These are phyloP conservation scores for Rhodamnia rubescens DNA, from an alignment of 345 rosid genomes.

Conservation along the genomic window DNA sequence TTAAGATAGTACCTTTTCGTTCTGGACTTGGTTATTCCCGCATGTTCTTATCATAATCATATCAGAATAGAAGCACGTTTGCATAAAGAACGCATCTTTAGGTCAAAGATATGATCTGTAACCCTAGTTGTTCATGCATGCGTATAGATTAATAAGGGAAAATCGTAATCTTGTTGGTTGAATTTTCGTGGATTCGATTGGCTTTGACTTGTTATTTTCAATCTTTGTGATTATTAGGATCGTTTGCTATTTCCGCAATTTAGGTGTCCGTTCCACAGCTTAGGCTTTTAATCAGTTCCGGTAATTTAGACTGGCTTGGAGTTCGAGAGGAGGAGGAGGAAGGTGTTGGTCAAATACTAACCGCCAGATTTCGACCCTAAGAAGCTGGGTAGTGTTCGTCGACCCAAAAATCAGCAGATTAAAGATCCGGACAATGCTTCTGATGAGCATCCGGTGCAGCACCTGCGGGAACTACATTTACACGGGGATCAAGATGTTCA, in stretches of 20 bases:
- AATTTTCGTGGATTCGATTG: not conserved
- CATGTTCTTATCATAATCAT: not conserved
- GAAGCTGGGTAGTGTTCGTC: slow-evolving; percentile 53
- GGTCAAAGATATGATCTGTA: not conserved
- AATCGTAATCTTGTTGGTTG: not conserved
- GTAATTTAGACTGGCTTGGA: too few species aligned
- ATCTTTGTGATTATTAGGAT: not conserved
- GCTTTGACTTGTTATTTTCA: not conserved
- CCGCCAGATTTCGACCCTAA: slow-evolving; percentile 88
- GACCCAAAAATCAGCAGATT: slow-evolving; percentile 64
- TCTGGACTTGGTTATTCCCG: not conserved
- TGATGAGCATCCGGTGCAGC: slow-evolving; percentile 87
- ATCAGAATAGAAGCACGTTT: not conserved
- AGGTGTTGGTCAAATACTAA: slow-evolving; percentile 73
- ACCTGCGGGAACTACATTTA: slow-evolving; percentile 83
- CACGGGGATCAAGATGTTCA: slow-evolving; percentile 73
- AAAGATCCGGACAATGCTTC: slow-evolving; percentile 78
- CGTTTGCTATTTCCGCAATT: not conserved
- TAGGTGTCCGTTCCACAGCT: not conserved
- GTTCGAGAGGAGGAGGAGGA: too few species aligned
- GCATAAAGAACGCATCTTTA: not conserved
- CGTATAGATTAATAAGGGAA: not conserved
- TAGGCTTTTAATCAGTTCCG: not conserved
- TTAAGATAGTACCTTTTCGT: not conserved
- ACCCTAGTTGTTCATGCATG: not conserved